Conservation (phyloP, 495 filamentous ascomycete species). For the Podospora tetraspora region DNA sequence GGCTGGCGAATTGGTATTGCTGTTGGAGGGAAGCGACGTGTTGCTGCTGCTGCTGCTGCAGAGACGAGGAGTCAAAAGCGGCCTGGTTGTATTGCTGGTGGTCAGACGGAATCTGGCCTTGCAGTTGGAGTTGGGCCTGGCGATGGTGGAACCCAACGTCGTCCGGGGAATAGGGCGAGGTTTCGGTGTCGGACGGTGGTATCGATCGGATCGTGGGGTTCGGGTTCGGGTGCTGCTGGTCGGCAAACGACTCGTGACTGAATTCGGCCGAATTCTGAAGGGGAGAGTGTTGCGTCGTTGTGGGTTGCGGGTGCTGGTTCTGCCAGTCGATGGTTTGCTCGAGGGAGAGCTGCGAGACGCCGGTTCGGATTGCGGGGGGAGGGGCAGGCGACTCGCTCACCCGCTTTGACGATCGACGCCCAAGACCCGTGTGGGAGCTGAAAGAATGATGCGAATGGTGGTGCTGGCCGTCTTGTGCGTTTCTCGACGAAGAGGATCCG, state of each 20-base stretch:
- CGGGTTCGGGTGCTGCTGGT: slow-evolving; percentile 18
- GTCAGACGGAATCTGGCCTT: slow-evolving; percentile 23
- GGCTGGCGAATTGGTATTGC: slow-evolving; percentile 27
- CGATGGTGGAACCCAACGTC: slow-evolving; percentile 37
- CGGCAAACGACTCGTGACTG: slow-evolving; percentile 33
- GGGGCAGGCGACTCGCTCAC: slow-evolving; percentile 38
- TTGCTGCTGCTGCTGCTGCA: slow-evolving; percentile 32
- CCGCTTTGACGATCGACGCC: slow-evolving; percentile 46
- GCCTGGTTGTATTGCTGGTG: slow-evolving; percentile 35
- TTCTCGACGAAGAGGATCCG: slow-evolving; percentile 34
- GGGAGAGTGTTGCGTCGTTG: slow-evolving; percentile 35
- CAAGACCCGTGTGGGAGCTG: slow-evolving; percentile 34
- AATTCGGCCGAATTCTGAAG: slow-evolving; percentile 41
- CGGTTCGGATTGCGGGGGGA: slow-evolving; percentile 38
- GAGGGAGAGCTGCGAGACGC: slow-evolving; percentile 36
- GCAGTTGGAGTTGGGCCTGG: slow-evolving; percentile 36
- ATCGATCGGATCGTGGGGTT: slow-evolving; percentile 41
- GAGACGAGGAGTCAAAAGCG: slow-evolving; percentile 31
- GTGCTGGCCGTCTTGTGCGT: slow-evolving; percentile 30
- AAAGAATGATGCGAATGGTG: slow-evolving; percentile 28
- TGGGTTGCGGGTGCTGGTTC: slow-evolving; percentile 19
- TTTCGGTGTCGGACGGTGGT: slow-evolving; percentile 28
- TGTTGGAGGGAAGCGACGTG: slow-evolving; percentile 28
- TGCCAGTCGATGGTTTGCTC: slow-evolving; percentile 34
- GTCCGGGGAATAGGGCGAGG: slow-evolving; percentile 38